Percentiles rank a stretch among this genome's conserved stretches.
Conservation (phyloP, 257 asterid genomes). For the Solanum appendiculatum region DNA sequence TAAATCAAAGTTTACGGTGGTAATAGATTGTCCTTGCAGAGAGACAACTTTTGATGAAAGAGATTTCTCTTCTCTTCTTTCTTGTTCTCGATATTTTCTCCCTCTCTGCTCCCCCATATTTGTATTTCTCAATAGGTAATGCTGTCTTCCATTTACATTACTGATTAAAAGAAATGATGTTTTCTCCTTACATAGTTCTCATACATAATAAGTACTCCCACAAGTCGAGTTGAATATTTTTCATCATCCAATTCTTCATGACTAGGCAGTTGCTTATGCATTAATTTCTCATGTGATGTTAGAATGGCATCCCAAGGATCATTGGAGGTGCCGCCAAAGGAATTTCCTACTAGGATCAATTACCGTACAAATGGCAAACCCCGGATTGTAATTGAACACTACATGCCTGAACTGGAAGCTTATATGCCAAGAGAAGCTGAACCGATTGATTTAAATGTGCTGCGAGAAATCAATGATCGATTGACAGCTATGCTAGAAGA, state of each 20-base stretch:
- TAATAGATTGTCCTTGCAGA: not conserved
- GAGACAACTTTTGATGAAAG: not conserved
- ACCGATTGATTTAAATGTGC: not conserved
- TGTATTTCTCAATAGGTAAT: not conserved
- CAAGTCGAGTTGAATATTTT: not conserved
- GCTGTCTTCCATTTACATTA: not conserved
- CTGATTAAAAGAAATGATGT: not conserved
- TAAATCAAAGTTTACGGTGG: not conserved
- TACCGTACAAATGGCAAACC: constrained; percentile 1
- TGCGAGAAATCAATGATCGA: constrained; percentile 2
- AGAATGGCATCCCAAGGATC: constrained; percentile 5
- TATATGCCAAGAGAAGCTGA: constrained; percentile 2
- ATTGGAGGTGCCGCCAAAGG: not conserved
- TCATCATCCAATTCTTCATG: not conserved
- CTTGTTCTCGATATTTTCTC: not conserved
- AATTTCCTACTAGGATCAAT: not conserved
- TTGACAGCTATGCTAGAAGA: constrained; percentile 3
- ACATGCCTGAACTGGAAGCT: constrained; percentile 3
- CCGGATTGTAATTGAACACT: not conserved
- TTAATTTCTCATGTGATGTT: not conserved
- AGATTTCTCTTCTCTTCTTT: not conserved
- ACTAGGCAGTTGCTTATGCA: not conserved
- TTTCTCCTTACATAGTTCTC: not conserved
- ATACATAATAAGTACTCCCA: not conserved
- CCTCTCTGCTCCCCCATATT: not conserved